Base-by-base conservation (phyloP, 352 stramenopile genomes). In the Saprolegnia parasitica region DNA sequence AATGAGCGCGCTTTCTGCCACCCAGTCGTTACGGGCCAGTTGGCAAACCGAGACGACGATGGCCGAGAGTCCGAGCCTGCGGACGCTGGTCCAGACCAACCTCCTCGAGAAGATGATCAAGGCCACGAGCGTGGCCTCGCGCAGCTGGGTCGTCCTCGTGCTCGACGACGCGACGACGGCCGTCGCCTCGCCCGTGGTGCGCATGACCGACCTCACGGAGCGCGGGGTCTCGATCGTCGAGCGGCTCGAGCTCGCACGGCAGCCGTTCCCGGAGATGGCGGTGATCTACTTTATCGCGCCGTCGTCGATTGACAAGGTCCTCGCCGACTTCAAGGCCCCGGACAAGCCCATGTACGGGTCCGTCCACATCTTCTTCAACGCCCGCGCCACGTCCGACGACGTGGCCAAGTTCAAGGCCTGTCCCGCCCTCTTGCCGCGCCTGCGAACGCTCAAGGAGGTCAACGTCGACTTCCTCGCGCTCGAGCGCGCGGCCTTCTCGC, bases 201-300 rank as follows among this genome's bases (percentile, higher is more conserved):
- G 96, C 40, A 99, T 99, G 96, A 99, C 98, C 77, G 96, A 99
- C 68, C 87, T 99, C 56, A 99, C 98, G 81, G 96, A 99, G 79
- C 94, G 91, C 64, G 90, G 96, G 26, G 91, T 99, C 21, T 98
- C 95, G 4, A 88, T 99, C 63, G 90, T 99, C 16, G 96, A 99
- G 77, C 89, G 95, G 16, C 81, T 99, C 39, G 86, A 97, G 70
- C 96, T 98, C 71, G 92, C 91, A 65, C 81, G 95, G 0, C 96
- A 98, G 72, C 96, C 96, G 0, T 99, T 99, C 71, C 87, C 86
- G 1, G 95, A 99, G 77, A 98, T 98, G 90, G 96, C 93, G 55
- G 96, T 84, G 9, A 86, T 99, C n/a, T 99, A 99, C 76, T 89
- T 99, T 40, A 76, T 98, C 21, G 77, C 86, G 26, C 94, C 96